Base-by-base conservation (phyloP, 305 asterid genomes). In the Nicotiana rustica region DNA sequence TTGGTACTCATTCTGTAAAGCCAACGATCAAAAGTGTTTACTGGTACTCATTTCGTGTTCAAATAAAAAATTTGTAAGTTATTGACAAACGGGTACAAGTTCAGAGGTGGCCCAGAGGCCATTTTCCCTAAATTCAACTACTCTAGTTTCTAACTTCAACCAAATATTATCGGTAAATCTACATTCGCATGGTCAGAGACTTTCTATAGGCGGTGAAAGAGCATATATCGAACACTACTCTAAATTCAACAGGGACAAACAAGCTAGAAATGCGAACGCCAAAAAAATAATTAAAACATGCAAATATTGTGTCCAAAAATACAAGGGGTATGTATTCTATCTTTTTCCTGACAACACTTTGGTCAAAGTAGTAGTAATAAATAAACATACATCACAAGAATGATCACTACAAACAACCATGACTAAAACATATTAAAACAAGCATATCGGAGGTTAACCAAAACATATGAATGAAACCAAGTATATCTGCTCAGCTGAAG, bases 401-500 rank as follows among this genome's bases (percentile, higher is more conserved):
- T 71, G 14, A 36, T 21, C 41, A 14, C 61, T 7, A 71, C 13
- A 71, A 44, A 3, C 10, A 69, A 29, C 6, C 44, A 25, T 47
- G 6, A 29, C 44, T 18, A 75, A 8, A 29, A 75, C 29, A 75
- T 49, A 52, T 8, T 61, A 52, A 75, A 75, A 73, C 44, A 73
- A 49, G 41, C 29, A 25, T 25, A 73, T 49, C 21, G 5, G 49
- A 41, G 49, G 10, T 38, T 41, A 8, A 52, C 44, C 38, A 75
- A 25, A 29, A 52, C 29, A 52, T 49, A 52, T 8, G 44, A 52
- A 73, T 2, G 49, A 41, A 41, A 73, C 25, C 64, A 75, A 49
- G 9, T 4, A 15, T 52, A 75, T 52, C 61, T 19, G 61, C 19
- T 17, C 38, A 5, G 12, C 38, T 9, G 52, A 44, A 44, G 52